These are phyloP conservation scores for Aegle marmelos DNA, from an alignment of 345 rosid genomes.

Conservation along the genomic window DNA sequence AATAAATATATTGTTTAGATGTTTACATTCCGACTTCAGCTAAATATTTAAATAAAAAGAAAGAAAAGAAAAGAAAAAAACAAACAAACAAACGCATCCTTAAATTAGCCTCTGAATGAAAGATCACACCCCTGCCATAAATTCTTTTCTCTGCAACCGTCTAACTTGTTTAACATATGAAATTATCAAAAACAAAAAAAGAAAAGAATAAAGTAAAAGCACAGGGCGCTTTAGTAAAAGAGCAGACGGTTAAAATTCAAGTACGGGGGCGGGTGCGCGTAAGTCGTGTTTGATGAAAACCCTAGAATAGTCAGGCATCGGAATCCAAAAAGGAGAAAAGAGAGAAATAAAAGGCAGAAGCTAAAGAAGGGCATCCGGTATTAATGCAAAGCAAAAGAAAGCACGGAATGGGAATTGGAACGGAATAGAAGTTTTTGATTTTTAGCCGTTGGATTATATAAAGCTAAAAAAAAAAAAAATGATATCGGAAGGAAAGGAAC, in stretches of 20 bases:
- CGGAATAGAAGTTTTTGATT: background rate
- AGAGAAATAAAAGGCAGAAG: background rate
- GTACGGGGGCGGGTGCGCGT: background rate
- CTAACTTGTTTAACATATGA: too few species aligned
- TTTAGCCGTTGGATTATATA: background rate
- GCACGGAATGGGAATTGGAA: background rate
- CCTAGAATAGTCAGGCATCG: background rate
- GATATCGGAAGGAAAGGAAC: conserved; percentile 39
- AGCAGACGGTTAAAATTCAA: too few species aligned
- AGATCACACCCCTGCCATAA: too few species aligned
- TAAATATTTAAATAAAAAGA: too few species aligned
- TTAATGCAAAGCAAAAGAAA: background rate
- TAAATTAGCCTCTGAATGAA: too few species aligned
- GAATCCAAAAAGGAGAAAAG: background rate
- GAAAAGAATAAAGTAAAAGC: background rate
- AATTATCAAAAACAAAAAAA: background rate
- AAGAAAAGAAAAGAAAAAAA: too few species aligned
- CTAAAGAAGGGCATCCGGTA: background rate
- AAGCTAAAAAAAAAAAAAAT: background rate
- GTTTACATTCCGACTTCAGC: too few species aligned
- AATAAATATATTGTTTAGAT: too few species aligned
- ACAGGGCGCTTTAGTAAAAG: conserved; percentile 7
- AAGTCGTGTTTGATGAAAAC: background rate
- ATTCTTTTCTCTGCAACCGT: too few species aligned
- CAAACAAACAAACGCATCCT: too few species aligned